Evolutionary conservation across 2,329 filamentous ascomycete genomes (phyloP).

Genomic region (Sphaerulina vaccinii): DNA sequence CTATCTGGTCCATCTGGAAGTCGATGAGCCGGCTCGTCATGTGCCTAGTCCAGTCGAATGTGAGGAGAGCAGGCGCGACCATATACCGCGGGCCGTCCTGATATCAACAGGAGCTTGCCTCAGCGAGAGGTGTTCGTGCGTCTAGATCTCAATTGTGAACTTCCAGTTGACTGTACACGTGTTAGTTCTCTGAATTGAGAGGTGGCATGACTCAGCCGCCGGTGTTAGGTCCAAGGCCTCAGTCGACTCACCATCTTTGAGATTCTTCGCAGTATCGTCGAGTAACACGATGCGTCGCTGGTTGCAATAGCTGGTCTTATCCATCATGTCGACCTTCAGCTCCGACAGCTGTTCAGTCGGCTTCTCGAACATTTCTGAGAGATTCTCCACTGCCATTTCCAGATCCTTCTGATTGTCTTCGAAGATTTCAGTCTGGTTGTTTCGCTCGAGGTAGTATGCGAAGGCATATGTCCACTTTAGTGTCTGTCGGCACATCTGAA

Average conservation of each 20-base stretch:
- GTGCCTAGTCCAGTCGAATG: too few relatives aligned
- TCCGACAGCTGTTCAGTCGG: constrained; percentile 80
- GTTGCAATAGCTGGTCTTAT: constrained; percentile 97
- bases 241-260: constrained; percentile 81
- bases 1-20: too few relatives aligned
- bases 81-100: too few relatives aligned
- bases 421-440: constrained; percentile 95
- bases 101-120: too few relatives aligned
- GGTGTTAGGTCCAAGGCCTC: too few relatives aligned
- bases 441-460: constrained; percentile 92
- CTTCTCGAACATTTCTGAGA: constrained; percentile 99
- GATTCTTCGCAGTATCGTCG: constrained; percentile 87
- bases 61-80: too few relatives aligned
- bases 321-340: constrained; percentile 95
- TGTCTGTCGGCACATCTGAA: constrained; percentile 96
- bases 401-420: constrained; percentile 98
- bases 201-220: not conserved
- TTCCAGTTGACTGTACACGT: constrained; percentile 35
- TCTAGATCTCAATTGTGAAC: constrained; percentile 35
- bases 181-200: not conserved
- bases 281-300: constrained; percentile 85
- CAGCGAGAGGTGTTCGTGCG: too few relatives aligned
- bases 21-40: too few relatives aligned
- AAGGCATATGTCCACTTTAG: constrained; percentile 99
- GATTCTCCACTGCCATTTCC: constrained; percentile 91